A percentile compares a stretch with the other conserved stretches of the same genome.
Evolutionary conservation across 2,329 filamentous ascomycete genomes (phyloP).

Genomic region (Aureobasidium lini): DNA sequence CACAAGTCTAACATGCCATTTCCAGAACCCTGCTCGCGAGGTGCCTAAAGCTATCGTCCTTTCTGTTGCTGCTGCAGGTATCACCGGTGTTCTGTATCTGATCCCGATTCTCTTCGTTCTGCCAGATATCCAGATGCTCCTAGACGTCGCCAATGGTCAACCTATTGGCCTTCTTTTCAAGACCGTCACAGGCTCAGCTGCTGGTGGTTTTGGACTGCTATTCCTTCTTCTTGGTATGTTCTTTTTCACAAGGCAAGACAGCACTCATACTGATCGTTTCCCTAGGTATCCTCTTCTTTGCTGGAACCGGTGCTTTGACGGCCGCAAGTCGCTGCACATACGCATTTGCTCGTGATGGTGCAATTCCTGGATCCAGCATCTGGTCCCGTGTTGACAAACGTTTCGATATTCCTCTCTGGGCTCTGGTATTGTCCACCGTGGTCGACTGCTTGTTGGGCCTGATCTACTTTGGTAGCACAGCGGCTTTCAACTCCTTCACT

Average conservation of each 20-base stretch:
- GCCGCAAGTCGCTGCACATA: conserved; percentile 66
- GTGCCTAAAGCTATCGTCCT: conserved; percentile 65
- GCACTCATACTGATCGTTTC: conserved; percentile 47
- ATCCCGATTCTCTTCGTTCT: conserved; percentile 71
- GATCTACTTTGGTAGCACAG: conserved; percentile 71
- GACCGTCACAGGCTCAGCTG: conserved; percentile 61
- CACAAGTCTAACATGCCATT: not conserved
- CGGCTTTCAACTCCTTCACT: conserved; percentile 73
- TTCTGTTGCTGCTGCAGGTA: conserved; percentile 57
- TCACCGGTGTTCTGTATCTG: conserved; percentile 61
- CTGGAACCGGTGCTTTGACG: conserved; percentile 66
- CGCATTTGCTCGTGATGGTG: conserved; percentile 65
- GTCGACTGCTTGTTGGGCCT: conserved; percentile 66
- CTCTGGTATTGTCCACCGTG: conserved; percentile 58
- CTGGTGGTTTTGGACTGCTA: conserved; percentile 58
- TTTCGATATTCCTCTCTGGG: conserved; percentile 63
- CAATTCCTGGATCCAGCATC: conserved; percentile 50
- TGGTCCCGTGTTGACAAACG: conserved; percentile 36
- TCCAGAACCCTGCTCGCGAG: conserved; percentile 56
- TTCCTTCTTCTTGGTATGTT: conserved; percentile 43
- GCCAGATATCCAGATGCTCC: conserved; percentile 57
- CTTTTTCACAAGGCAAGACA: no score
- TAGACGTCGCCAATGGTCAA: conserved; percentile 61
- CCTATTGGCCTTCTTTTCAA: conserved; percentile 72
- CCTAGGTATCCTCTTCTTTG: conserved; percentile 64